phyloP scores from a whole-genome alignment of 139 green algal species.

The Picochlorum sp. region DNA sequence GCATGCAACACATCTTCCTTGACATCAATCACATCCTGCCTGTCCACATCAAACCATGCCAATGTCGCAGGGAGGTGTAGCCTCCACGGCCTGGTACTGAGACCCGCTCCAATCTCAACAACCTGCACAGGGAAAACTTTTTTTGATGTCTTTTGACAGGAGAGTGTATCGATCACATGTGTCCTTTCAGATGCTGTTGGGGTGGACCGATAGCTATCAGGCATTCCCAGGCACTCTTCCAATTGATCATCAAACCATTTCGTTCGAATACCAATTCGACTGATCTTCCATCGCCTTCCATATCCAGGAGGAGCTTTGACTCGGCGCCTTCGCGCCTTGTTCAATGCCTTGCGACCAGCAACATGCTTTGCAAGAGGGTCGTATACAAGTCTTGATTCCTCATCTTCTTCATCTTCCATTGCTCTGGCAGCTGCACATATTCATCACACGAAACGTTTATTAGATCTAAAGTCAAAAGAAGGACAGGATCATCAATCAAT shows the following conservation, averaged over 20 bases:
- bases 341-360: constrained; percentile 5
- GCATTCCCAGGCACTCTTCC: constrained; percentile 12
- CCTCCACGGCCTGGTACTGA: constrained; percentile 60
- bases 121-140: constrained; percentile 7
- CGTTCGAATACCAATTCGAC: constrained; percentile 25
- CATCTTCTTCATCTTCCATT: constrained; percentile 15
- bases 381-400: not conserved
- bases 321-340: not conserved
- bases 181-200: not conserved
- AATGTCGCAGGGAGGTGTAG: constrained; percentile 45
- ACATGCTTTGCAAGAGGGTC: constrained; percentile 17
- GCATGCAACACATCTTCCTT: constrained; percentile 30
- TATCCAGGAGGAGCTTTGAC: not conserved
- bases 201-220: not conserved
- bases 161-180: not conserved
- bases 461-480: too few relatives aligned
- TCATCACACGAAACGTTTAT: not conserved
- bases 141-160: not conserved
- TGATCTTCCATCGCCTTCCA: constrained; percentile 1
- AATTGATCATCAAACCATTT: constrained; percentile 16
- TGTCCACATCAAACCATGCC: constrained; percentile 61
- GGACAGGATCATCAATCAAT: too few relatives aligned
- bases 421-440: constrained; percentile 17
- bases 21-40: constrained; percentile 35
- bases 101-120: constrained; percentile 41